Evolutionary conservation across 495 filamentous ascomycete genomes (phyloP), one percentile per base, ranked within the genome.

Genomic region (Astrothelium macrocarpum): DNA sequence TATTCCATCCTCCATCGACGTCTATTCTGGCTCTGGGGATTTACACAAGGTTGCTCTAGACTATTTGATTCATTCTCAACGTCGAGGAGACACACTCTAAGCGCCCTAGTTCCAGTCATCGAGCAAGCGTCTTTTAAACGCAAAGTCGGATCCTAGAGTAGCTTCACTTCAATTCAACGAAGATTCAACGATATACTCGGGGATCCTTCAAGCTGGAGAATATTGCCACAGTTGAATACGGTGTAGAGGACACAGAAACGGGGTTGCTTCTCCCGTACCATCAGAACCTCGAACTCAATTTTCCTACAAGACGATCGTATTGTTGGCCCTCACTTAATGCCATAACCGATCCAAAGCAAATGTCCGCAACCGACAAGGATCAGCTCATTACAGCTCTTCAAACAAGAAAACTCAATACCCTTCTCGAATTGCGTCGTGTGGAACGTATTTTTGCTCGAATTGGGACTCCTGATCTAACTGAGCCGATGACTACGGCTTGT

Each of bases 391-490:
- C 75, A 34, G 76, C 81, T 2, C 78, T 91, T 11, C 78, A 77
- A 20, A 83, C 84, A 9, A 86, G 85, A 64, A 81, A 83, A 10
- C 76, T 90, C 70, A 91, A 89, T 71, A 90, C 88, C 12, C 74
- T 91, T 10, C 86, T 85, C 1, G 88, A 90, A 62, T 79, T 91
- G 25, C 84, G 88, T 67, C 85, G 87, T 9, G 86, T 90, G 69
- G 88, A 91, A 73, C 82, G 83, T 28, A 76, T 84, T 18, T 82
- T 87, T 43, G 80, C 83, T 1, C 70, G 75, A 25, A 75, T 83
- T 64, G 78, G 81, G 45, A 72, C 75, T 39, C 75, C 77, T 12
- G 82, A 85, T 60, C 82, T 89, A 53, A 79, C 79, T 20, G 80
- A 81, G 36, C 84, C 85, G 11, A 85, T 91, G 85, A 88, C 86